Conservation (phyloP, 768 basidiomycete genomes). For the Tulasnella sp. region DNA sequence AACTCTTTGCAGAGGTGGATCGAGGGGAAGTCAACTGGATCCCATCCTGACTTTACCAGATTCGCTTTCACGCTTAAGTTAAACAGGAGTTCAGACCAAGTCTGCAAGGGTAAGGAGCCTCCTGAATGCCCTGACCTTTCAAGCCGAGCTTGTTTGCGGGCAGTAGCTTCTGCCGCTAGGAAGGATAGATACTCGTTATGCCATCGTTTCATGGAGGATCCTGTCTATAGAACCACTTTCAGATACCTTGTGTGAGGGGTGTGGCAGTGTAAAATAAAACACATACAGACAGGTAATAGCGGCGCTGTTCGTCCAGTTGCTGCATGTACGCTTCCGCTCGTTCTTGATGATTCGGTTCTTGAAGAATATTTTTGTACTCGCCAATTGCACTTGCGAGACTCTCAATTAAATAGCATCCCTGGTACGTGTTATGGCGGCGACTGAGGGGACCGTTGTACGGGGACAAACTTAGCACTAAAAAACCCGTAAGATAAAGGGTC, state of each 20-base stretch:
- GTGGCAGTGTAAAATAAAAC: too few species aligned
- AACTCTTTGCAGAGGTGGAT: not conserved
- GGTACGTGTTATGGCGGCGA: not conserved
- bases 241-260: not conserved
- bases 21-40: not conserved
- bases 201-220: not conserved
- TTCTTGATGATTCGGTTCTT: not conserved
- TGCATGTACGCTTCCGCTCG: not conserved
- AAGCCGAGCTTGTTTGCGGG: not conserved
- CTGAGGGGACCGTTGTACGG: not conserved
- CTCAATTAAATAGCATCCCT: not conserved
- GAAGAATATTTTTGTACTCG: not conserved
- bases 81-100: not conserved
- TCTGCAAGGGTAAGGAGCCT: too few species aligned
- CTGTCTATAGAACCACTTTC: not conserved
- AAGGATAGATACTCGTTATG: not conserved
- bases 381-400: not conserved
- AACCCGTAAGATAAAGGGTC: not conserved
- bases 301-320: not conserved
- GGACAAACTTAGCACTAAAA: not conserved
- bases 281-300: not conserved
- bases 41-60: not conserved
- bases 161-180: not conserved
- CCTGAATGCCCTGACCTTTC: not conserved
- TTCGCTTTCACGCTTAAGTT: not conserved